These are phyloP conservation scores for Dioszegia aurantiaca DNA, from an alignment of 768 basidiomycete species.

Conservation along the genomic window DNA sequence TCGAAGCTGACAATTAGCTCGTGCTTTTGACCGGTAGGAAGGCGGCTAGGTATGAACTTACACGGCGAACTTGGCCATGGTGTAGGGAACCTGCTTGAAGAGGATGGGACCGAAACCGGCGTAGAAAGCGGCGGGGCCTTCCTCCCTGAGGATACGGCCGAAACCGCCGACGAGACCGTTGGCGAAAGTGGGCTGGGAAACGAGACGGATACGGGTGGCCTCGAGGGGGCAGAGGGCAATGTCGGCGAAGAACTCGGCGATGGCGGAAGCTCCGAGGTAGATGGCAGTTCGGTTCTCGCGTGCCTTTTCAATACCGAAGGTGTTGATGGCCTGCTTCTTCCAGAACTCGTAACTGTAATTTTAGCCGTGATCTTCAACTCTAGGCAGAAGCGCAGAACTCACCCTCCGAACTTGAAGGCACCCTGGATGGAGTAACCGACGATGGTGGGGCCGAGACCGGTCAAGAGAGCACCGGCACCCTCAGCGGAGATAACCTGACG, in stretches of 20 bases:
- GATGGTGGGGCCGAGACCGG: slow-evolving; percentile 88
- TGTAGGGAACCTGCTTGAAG: slow-evolving; percentile 83
- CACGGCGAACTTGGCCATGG: slow-evolving; percentile 99
- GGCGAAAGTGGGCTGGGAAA: slow-evolving; percentile 55
- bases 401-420: slow-evolving; percentile 95
- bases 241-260: slow-evolving; percentile 93
- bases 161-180: slow-evolving; percentile 54
- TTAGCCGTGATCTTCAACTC: background rate
- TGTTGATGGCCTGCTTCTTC: slow-evolving; percentile 89
- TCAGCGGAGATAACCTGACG: slow-evolving; percentile 81
- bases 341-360: slow-evolving; percentile 75
- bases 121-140: slow-evolving; percentile 55
- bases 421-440: slow-evolving; percentile 94
- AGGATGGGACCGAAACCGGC: slow-evolving; percentile 56
- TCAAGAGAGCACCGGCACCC: slow-evolving; percentile 84
- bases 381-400: slow-evolving; percentile 15
- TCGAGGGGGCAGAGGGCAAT: slow-evolving; percentile 93
- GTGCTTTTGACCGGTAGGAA: background rate
- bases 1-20: slow-evolving; percentile 46
- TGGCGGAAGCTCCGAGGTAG: slow-evolving; percentile 91
- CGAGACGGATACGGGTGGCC: slow-evolving; percentile 56
- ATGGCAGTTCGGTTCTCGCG: slow-evolving; percentile 69
- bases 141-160: slow-evolving; percentile 53
- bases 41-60: slow-evolving; percentile 57
- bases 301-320: slow-evolving; percentile 74